Evolutionary conservation across 2,329 filamentous ascomycete species (phyloP), one percentile per base, ranked within the genome.

Genomic region (Colletotrichum tropicale): DNA sequence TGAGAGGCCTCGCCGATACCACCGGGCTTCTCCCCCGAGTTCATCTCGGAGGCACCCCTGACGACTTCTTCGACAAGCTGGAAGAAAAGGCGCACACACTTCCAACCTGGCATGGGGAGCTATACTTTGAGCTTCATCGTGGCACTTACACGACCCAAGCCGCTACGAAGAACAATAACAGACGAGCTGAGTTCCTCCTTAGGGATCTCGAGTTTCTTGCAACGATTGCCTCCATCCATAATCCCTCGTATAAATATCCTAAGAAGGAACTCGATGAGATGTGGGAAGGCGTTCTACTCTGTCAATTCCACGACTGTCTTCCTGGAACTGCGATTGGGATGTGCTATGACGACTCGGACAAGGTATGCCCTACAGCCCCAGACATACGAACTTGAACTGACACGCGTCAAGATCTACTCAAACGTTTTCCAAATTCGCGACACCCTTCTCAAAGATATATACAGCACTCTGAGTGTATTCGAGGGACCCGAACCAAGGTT

Each of bases 111-210:
- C 93, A 93, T 80, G 92, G 92, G 30, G 92, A 94, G 83, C 86
- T 94, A 4, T 94, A 94, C 83, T 93, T 94, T 78, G 92, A 94
- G 80, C 86, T 94, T 9, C 92, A 94, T 79, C 90, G 92, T 56
- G 92, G 92, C 21, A 93, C 91, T 21, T 94, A 94, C 82, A 94
- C 92, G 1, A 93, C 92, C 0, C 91, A 94, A 81, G 90, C 92
- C 43, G 92, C 93, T 81, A 94, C 93, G 84, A 94, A 94, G 84
- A 86, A 88, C 70, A 92, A 93, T 82, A 94, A 94, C 79, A 86
- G 92, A 30, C 89, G 89, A 78, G 87, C 90, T 0, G 92, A 94
- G 80, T 89, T 93, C 64, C 79, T 94, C 79, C 84, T 94, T 4
- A 89, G 92, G n/a, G 91, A 94, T 70, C 87, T 94, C 38, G 92